Percentiles rank a stretch among this genome's conserved stretches.
Evolutionary conservation across 768 basidiomycete genomes (phyloP).

Genomic region (Chalciporus piperatus): DNA sequence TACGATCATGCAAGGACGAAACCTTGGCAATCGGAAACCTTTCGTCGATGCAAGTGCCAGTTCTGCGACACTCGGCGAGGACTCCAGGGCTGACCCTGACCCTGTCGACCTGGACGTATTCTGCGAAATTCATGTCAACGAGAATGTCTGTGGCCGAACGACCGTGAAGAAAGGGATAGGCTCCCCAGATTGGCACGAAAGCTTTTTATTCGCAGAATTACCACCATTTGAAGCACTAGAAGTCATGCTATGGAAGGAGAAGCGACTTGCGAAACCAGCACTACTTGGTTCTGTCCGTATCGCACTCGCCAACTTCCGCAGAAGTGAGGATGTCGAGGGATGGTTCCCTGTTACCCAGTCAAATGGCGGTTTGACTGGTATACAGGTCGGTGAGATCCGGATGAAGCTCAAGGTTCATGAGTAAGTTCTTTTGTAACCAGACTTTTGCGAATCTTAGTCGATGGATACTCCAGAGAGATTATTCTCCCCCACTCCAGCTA

Average conservation of each 20-base stretch:
- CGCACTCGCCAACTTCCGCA: conserved; percentile 64
- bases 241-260: conserved; percentile 68
- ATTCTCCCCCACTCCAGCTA: conserved; percentile 71
- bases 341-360: conserved; percentile 76
- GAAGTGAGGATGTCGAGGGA: conserved; percentile 74
- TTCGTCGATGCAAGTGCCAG: conserved; percentile 26
- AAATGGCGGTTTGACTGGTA: conserved; percentile 45
- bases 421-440: conserved; percentile 38
- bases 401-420: conserved; percentile 75
- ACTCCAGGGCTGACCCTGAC: conserved; percentile 42
- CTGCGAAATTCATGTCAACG: conserved; percentile 76
- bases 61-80: conserved; percentile 28
- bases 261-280: conserved; percentile 53
- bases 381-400: conserved; percentile 73
- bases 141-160: conserved; percentile 66
- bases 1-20: conserved; percentile 69
- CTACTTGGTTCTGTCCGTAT: conserved; percentile 63
- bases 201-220: conserved; percentile 68
- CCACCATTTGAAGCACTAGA: conserved; percentile 75
- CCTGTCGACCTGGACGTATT: conserved; percentile 66
- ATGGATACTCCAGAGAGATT: conserved; percentile 55
- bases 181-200: conserved; percentile 81
- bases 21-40: conserved; percentile 54
- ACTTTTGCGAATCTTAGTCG: conserved; percentile 5
- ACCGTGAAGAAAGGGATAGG: conserved; percentile 66